Evolutionary conservation across 495 filamentous ascomycete species (phyloP).

Genomic region (Penicillium atrosanguineum): DNA sequence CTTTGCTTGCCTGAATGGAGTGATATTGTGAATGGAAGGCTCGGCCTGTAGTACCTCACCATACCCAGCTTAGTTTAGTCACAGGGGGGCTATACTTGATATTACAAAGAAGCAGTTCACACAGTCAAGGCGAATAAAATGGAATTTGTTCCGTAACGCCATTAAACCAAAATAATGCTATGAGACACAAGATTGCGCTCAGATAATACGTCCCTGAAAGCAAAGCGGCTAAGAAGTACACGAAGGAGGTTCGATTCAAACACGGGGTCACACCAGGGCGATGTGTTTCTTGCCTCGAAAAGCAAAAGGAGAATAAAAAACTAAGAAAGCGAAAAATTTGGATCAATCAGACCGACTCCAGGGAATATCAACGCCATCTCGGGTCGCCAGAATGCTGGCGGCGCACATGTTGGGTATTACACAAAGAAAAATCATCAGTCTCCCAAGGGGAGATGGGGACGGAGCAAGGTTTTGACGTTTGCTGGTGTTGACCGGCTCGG

Average conservation of each 20-base stretch:
- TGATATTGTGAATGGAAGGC: neutral
- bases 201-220: neutral
- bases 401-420: conserved; percentile 32
- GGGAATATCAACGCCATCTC: conserved; percentile 24
- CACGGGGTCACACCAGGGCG: neutral
- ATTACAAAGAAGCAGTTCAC: neutral
- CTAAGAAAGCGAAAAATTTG: conserved; percentile 4
- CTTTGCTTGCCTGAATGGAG: neutral
- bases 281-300: neutral
- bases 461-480: conserved; percentile 1
- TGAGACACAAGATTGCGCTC: neutral
- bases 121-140: neutral
- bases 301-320: conserved; percentile 10
- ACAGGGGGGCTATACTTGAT: neutral
- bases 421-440: conserved; percentile 24
- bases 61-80: neutral
- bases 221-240: conserved; percentile 3
- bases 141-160: neutral
- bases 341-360: conserved; percentile 17
- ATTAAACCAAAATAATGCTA: neutral
- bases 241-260: neutral
- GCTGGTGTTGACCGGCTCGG: neutral
- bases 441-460: conserved; percentile 6
- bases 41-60: neutral
- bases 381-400: conserved; percentile 13